A percentile compares a stretch with the other conserved stretches of the same genome.
Evolutionary conservation across 1,284 basidiomycete genomes (phyloP).

Genomic region (Melanopsichium pennsylvanicum): DNA sequence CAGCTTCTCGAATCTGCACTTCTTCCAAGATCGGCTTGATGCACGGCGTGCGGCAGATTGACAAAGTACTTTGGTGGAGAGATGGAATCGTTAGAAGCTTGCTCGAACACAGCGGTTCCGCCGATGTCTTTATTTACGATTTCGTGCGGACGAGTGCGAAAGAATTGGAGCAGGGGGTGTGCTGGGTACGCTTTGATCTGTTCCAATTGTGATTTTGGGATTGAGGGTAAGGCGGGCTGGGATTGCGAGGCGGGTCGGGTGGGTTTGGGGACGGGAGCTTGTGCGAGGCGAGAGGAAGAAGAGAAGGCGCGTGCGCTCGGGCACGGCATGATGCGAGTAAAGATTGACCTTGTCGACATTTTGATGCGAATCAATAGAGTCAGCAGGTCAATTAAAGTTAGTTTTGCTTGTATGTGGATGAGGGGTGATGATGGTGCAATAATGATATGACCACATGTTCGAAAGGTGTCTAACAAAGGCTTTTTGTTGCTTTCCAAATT

Average conservation of each 20-base stretch:
- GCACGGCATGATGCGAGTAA: constrained; percentile 23
- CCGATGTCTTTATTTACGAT: constrained; percentile 27
- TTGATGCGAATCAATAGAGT: neutral
- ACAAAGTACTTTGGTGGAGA: constrained; percentile 24
- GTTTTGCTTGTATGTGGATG: too few relatives aligned
- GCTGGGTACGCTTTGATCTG: constrained; percentile 54
- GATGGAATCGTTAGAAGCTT: constrained; percentile 24
- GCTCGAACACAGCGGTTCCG: constrained; percentile 23
- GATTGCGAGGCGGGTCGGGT: constrained; percentile 45
- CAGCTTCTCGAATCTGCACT: constrained; percentile 49
- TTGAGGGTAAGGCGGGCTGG: constrained; percentile 13
- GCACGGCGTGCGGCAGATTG: constrained; percentile 44
- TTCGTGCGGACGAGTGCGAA: constrained; percentile 40
- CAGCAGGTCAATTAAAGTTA: too few relatives aligned
- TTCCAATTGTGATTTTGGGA: constrained; percentile 26
- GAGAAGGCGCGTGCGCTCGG: constrained; percentile 23
- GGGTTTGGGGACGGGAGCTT: constrained; percentile 29
- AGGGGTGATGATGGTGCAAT: neutral
- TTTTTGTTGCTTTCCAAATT: constrained; percentile 9
- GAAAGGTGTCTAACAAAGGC: too few relatives aligned
- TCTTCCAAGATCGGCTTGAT: constrained; percentile 35
- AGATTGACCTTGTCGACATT: constrained; percentile 17
- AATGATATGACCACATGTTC: constrained; percentile 2
- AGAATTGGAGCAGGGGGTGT: constrained; percentile 62
- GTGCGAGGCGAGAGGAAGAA: constrained; percentile 21